phyloP scores from a whole-genome alignment of 768 basidiomycete species.

The Leucocoprinus leucothites region DNA sequence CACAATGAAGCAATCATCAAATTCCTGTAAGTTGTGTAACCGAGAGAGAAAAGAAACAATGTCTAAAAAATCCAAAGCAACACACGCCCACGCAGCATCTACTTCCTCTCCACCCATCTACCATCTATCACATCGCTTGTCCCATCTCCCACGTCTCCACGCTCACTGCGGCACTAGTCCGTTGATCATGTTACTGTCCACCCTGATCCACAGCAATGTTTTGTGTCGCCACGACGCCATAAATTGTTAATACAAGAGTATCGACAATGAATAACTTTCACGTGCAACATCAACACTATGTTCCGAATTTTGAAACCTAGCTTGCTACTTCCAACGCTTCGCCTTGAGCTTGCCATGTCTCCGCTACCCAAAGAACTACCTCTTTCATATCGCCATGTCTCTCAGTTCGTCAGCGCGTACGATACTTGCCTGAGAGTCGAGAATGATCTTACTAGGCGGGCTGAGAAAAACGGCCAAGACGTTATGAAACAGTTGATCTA shows the following conservation, averaged over 20 bases:
- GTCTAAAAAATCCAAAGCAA: constrained; percentile 6
- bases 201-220: constrained; percentile 4
- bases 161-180: constrained; percentile 23
- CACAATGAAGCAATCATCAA: not conserved
- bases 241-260: too few relatives aligned
- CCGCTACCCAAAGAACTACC: not conserved
- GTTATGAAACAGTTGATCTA: constrained; percentile 18
- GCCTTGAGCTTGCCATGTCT: not conserved
- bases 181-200: constrained; percentile 21
- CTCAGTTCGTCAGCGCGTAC: constrained; percentile 18
- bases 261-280: too few relatives aligned
- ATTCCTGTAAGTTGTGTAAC: not conserved
- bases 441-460: constrained; percentile 14
- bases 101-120: constrained; percentile 15
- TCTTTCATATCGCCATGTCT: not conserved
- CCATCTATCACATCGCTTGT: constrained; percentile 37
- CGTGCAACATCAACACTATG: too few relatives aligned
- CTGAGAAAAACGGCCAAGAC: constrained; percentile 11
- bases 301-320: too few relatives aligned
- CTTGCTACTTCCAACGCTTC: too few relatives aligned
- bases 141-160: constrained; percentile 37
- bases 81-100: constrained; percentile 13
- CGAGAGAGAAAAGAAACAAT: constrained; percentile 1
- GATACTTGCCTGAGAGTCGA: constrained; percentile 17
- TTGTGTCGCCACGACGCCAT: too few relatives aligned